Evolutionary conservation across 169 alveolate species (phyloP).

Genomic region (Miamiensis avidus): DNA sequence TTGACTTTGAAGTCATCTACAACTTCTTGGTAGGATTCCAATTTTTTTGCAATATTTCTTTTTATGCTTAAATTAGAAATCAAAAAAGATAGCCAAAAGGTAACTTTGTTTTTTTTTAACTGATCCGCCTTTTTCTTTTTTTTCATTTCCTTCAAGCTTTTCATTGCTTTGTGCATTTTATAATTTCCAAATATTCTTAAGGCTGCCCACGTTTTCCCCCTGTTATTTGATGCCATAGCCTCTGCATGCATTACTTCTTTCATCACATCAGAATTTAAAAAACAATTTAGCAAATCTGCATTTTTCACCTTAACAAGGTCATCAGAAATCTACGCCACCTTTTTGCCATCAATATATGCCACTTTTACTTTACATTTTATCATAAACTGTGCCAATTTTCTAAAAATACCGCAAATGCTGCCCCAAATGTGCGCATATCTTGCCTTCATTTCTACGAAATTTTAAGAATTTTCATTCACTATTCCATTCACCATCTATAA

Average conservation of each 20-base stretch:
- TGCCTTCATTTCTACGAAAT: neutral
- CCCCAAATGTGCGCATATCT: slow-evolving; percentile 53
- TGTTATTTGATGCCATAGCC: slow-evolving; percentile 44
- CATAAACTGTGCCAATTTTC: slow-evolving; percentile 54
- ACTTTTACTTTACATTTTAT: slow-evolving; percentile 50
- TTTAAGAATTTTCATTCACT: neutral
- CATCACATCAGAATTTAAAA: slow-evolving; percentile 52
- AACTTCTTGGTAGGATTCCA: slow-evolving; percentile 53
- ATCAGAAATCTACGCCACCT: slow-evolving; percentile 40
- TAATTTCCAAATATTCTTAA: slow-evolving; percentile 53
- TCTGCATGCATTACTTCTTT: slow-evolving; percentile 43
- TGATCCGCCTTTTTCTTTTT: slow-evolving; percentile 55
- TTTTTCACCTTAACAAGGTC: slow-evolving; percentile 49
- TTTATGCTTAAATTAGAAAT: slow-evolving; percentile 51
- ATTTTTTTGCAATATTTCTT: slow-evolving; percentile 36
- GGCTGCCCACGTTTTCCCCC: slow-evolving; percentile 66
- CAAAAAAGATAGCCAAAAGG: slow-evolving; percentile 52
- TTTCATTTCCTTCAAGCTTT: slow-evolving; percentile 49
- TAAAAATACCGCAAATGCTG: slow-evolving; percentile 54
- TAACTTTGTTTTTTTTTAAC: slow-evolving; percentile 54
- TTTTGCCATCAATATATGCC: slow-evolving; percentile 64
- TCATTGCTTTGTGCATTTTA: slow-evolving; percentile 58
- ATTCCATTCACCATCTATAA: neutral
- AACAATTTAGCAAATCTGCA: slow-evolving; percentile 48
- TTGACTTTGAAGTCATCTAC: slow-evolving; percentile 60